phyloP scores from a whole-genome alignment of 352 stramenopile genomes.

The Pythium phragmiticola region DNA sequence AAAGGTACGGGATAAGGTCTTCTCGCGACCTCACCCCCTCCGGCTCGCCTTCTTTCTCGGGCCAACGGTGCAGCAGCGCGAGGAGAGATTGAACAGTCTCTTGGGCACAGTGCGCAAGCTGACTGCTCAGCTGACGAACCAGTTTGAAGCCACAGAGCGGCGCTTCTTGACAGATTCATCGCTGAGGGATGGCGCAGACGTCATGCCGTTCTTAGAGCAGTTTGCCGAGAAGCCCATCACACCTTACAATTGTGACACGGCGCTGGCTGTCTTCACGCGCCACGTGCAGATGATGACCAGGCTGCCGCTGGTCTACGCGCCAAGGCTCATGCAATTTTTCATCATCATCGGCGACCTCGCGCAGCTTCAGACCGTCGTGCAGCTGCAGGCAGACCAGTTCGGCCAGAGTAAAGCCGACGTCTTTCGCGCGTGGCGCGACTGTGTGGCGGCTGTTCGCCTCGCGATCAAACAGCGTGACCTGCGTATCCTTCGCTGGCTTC shows the following conservation, averaged over 20 bases:
- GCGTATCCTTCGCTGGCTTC: background rate
- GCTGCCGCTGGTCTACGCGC: background rate
- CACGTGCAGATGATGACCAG: background rate
- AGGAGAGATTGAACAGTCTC: background rate
- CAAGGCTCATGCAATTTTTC: background rate
- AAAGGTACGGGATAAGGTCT: background rate
- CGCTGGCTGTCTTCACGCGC: background rate
- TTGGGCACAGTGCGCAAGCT: background rate
- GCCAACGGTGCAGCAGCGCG: background rate
- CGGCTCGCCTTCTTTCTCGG: background rate
- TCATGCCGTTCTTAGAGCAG: background rate
- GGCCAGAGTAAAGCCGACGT: background rate
- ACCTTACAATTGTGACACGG: background rate
- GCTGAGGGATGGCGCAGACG: background rate
- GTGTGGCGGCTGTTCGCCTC: background rate
- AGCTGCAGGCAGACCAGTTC: background rate
- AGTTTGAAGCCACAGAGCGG: background rate
- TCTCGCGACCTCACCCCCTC: background rate
- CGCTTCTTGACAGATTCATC: background rate
- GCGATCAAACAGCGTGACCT: background rate
- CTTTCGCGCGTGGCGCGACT: background rate
- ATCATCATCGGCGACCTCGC: background rate
- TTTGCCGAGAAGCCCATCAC: background rate
- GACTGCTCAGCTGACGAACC: background rate
- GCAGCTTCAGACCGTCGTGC: background rate